These are phyloP conservation scores for Russula dissimulans DNA, from an alignment of 768 basidiomycete species.

Conservation along the genomic window DNA sequence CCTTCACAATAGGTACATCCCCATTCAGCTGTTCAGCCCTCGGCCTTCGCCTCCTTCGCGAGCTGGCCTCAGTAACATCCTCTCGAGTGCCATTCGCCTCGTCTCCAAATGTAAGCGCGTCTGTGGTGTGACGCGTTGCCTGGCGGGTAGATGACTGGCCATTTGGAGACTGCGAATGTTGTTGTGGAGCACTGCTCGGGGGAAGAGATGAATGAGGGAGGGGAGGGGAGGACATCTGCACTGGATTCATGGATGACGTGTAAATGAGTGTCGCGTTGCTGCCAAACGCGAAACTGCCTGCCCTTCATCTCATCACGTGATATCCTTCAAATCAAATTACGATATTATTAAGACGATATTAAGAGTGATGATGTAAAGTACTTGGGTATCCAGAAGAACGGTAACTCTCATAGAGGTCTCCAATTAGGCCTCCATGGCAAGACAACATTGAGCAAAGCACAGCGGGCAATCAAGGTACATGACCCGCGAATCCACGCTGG, in stretches of 20 bases:
- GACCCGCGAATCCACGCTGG: neutral
- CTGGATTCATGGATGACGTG: conserved; percentile 40
- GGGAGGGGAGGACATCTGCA: conserved; percentile 47
- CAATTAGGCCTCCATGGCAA: neutral
- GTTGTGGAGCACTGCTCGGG: conserved; percentile 39
- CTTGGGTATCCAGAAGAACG: conserved; percentile 1
- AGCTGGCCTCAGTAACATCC: conserved; percentile 27
- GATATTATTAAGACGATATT: neutral
- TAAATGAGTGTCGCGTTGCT: conserved; percentile 22
- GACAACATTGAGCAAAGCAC: conserved; percentile 4
- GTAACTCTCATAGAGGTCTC: neutral
- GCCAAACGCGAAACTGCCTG: conserved; percentile 35
- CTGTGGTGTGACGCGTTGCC: conserved; percentile 23
- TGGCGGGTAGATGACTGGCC: conserved; percentile 24
- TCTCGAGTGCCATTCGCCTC: conserved; percentile 35
- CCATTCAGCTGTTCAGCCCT: conserved; percentile 36
- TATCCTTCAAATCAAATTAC: neutral
- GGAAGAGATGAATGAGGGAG: conserved; percentile 44
- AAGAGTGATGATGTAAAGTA: neutral
- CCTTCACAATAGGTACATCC: conserved; percentile 82
- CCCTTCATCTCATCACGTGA: conserved; percentile 31
- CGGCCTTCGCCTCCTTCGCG: conserved; percentile 38
- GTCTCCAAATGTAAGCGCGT: conserved; percentile 33
- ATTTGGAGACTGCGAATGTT: conserved; percentile 30
- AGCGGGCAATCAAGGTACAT: neutral